A percentile compares a stretch with the other conserved stretches of the same genome.
Evolutionary conservation across 2,329 filamentous ascomycete genomes (phyloP).

Genomic region (Microsporum ferrugineum): DNA sequence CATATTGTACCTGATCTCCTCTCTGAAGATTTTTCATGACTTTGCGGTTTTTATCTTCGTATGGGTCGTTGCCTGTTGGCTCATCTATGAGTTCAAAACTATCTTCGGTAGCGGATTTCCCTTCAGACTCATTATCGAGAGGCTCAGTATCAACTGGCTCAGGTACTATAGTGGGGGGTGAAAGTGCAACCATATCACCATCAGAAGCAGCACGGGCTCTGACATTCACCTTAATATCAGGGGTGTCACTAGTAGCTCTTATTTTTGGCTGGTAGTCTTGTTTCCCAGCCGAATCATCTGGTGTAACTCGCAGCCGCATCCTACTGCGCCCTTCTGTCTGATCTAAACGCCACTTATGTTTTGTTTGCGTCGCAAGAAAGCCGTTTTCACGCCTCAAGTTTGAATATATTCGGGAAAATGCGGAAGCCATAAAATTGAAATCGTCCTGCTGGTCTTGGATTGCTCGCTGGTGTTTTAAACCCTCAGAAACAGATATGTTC

Average conservation of each 20-base stretch:
- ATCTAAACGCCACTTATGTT: constrained; percentile 79
- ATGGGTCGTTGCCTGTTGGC: constrained; percentile 70
- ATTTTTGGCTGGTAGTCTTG: constrained; percentile 78
- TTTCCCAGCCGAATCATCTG: constrained; percentile 57
- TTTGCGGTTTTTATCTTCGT: constrained; percentile 96
- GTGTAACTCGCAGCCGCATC: constrained; percentile 79
- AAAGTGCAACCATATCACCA: constrained; percentile 32
- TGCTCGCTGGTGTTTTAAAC: constrained; percentile 78
- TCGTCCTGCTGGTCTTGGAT: constrained; percentile 92
- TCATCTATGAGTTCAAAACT: constrained; percentile 96
- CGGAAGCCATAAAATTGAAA: constrained; percentile 60
- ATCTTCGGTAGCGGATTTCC: constrained; percentile 53
- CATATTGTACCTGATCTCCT: constrained; percentile 82
- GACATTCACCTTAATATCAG: constrained; percentile 37
- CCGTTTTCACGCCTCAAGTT: constrained; percentile 70
- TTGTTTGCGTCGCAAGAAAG: constrained; percentile 56
- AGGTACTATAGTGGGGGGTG: constrained; percentile 24
- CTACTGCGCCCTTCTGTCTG: constrained; percentile 91
- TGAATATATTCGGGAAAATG: constrained; percentile 66
- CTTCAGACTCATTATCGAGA: constrained; percentile 25
- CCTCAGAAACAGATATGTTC: constrained; percentile 86
- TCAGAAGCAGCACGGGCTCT: constrained; percentile 30
- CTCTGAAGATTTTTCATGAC: constrained; percentile 89
- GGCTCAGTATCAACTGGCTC: constrained; percentile 24
- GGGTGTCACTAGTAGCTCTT: constrained; percentile 42